These are phyloP conservation scores for Claviceps sp. DNA, from an alignment of 2,329 filamentous ascomycete genomes.

Conservation along the genomic window DNA sequence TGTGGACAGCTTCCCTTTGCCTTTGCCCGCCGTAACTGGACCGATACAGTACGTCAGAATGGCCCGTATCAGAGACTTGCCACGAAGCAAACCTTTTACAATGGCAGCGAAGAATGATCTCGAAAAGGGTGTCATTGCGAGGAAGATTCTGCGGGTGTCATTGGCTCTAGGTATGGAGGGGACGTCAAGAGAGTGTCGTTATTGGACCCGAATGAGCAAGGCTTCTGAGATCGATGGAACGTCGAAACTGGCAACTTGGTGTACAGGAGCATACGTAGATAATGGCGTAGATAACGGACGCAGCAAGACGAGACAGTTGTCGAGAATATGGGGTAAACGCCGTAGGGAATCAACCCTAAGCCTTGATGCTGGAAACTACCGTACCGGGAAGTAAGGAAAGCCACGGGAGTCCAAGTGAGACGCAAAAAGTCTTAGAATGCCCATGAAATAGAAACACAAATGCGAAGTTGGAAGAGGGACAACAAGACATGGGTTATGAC, in stretches of 20 bases:
- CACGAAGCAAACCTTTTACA: conserved; percentile 43
- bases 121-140: conserved; percentile 43
- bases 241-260: not conserved
- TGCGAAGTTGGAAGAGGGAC: not conserved
- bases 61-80: conserved; percentile 45
- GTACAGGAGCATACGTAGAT: not conserved
- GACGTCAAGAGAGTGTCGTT: not conserved
- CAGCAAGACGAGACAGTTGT: not conserved
- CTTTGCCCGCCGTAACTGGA: conserved; percentile 22
- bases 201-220: not conserved
- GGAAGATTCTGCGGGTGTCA: conserved; percentile 38
- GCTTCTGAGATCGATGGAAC: not conserved
- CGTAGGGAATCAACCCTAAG: not conserved
- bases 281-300: not conserved
- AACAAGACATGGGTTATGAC: not conserved
- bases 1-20: conserved; percentile 12
- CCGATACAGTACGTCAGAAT: conserved; percentile 41
- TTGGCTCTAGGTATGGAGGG: conserved; percentile 6
- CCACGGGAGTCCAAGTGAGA: not conserved
- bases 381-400: not conserved
- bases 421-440: not conserved
- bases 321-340: not conserved
- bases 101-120: conserved; percentile 40
- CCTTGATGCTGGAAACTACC: not conserved
- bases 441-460: conserved; percentile 1